Base-by-base conservation (phyloP, 768 basidiomycete genomes). In the Melanogaster broomeanus region DNA sequence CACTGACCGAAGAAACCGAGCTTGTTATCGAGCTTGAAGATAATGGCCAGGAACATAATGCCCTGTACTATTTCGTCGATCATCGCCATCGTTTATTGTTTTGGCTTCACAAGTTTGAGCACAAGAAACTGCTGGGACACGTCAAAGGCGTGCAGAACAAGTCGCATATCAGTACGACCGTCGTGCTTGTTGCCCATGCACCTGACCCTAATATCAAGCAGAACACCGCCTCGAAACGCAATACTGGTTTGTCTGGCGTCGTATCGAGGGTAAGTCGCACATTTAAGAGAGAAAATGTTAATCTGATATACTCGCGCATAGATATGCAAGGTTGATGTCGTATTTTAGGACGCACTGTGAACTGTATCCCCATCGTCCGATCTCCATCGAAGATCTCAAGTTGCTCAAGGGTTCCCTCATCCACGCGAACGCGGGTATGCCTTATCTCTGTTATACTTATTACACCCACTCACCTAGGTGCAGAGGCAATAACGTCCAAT, bases 401-500 rank as follows among this genome's bases (percentile, higher is more conserved):
- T 19, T 19, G 4, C 43, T 44, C 43, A 44, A 33, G 7, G 43
- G 18, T 11, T 33, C 30, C 16, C 15, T 44, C 28, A 21, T 19
- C 18, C 43, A 44, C 21, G 43, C 43, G 19, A 28, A 31, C 9
- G 19, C 25, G n/a, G 22, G 45, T 25, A n/a, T 15, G 22, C n/a
- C 6, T 18, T n/a, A 19, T 37, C n/a, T 37, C 18, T 19, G 2
- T 6, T 37, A 2, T 3, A n/a, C 1, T 37, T 18, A 37, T 37
- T 7, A n/a, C 18, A 6, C n/a, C 3, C 35, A 19, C 35, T 45
- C n/a, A 19, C n/a, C 7, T 16, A 16, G 31, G 25, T 13, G 34
- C 25, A 42, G 46, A 38, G 27, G 48, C 42, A 6, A 33, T 41
- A 16, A 30, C 49, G 30, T 58, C 50, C 2, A 38, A 35, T 18